Conservation (phyloP, 148 eudicot genomes). For the Rhododendron henanense region DNA sequence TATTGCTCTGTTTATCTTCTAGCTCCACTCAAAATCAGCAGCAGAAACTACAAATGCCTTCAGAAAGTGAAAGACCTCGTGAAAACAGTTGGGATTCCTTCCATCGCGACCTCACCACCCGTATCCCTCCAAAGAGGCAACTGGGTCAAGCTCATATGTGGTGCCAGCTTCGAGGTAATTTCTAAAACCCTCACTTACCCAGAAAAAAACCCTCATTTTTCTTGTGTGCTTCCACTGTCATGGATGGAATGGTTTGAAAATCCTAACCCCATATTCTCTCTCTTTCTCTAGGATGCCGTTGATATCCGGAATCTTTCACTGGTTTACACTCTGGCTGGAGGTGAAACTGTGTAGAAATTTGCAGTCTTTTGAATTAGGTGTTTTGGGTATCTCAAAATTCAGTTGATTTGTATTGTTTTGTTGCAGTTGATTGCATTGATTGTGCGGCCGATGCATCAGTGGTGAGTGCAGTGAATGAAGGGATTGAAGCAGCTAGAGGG, state of each 20-base stretch:
- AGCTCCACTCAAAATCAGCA: conserved; percentile 27
- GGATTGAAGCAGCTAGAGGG: conserved; percentile 66
- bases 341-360: conserved; percentile 19
- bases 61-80: conserved; percentile 42
- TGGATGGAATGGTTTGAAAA: neutral
- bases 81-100: conserved; percentile 39
- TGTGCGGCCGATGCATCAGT: conserved; percentile 97
- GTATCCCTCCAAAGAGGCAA: conserved; percentile 65
- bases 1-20: conserved; percentile 1
- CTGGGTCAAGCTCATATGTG: conserved; percentile 97
- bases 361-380: neutral
- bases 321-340: conserved; percentile 86
- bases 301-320: conserved; percentile 87
- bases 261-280: neutral
- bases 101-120: conserved; percentile 37
- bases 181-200: neutral
- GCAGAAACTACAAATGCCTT: conserved; percentile 28
- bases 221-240: no score
- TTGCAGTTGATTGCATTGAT: conserved; percentile 91
- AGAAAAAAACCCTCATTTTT: neutral
- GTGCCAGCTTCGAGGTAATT: conserved; percentile 90
- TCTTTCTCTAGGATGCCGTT: conserved; percentile 54
- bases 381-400: neutral
- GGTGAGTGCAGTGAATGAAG: conserved; percentile 80
- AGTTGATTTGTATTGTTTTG: neutral